Evolutionary conservation across 2,329 filamentous ascomycete species (phyloP).

Genomic region (Phaeosphaeriaceae sp.): DNA sequence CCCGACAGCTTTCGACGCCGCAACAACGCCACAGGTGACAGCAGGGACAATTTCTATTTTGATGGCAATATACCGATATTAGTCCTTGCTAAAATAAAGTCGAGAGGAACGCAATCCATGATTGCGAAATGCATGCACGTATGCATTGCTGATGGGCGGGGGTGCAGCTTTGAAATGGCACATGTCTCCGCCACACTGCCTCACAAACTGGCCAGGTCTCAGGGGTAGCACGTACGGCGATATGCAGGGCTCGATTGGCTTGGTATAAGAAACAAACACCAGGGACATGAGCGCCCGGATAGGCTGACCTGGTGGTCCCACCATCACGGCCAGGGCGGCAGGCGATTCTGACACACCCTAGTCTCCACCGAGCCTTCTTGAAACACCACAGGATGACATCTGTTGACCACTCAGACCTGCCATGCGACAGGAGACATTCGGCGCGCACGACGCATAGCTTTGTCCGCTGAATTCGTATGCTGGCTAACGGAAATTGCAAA

Average conservation of each 20-base stretch:
- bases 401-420: constrained; percentile 34
- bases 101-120: constrained; percentile 4
- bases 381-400: constrained; percentile 36
- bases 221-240: constrained; percentile 21
- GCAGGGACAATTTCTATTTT: neutral
- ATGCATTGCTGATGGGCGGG: neutral
- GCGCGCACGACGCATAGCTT: constrained; percentile 27
- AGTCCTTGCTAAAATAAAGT: neutral
- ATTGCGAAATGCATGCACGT: constrained; percentile 1
- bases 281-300: constrained; percentile 30
- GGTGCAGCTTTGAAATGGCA: constrained; percentile 10
- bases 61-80: neutral
- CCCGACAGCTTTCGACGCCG: constrained; percentile 6
- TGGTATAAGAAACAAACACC: constrained; percentile 31
- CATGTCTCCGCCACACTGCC: constrained; percentile 23
- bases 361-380: constrained; percentile 42
- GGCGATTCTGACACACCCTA: constrained; percentile 41
- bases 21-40: constrained; percentile 9
- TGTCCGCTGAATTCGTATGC: constrained; percentile 22
- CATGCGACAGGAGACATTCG: constrained; percentile 28
- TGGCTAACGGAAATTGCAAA: constrained; percentile 35
- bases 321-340: constrained; percentile 24
- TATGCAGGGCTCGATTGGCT: constrained; percentile 37
- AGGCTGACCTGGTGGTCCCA: constrained; percentile 19
- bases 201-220: constrained; percentile 18